Percentiles rank a stretch among this genome's conserved stretches.
Conservation (phyloP, 768 basidiomycete species). For the Leccinellum luteum region DNA sequence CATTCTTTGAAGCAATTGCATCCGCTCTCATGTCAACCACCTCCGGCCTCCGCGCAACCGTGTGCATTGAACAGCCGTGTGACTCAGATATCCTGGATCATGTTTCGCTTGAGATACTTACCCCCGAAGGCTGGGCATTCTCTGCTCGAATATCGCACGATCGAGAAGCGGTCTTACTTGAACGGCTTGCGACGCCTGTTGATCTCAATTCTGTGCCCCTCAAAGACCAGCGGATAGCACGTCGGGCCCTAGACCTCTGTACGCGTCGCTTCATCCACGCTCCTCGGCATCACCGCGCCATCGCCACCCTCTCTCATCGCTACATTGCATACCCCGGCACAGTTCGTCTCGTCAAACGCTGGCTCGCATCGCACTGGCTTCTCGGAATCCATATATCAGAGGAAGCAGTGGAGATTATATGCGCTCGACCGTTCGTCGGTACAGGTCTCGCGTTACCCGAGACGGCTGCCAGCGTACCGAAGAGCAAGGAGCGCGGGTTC, state of each 20-base stretch:
- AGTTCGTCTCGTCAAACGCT: constrained; percentile 85
- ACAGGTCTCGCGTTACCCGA: constrained; percentile 33
- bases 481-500: constrained; percentile 80
- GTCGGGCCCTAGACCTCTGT: constrained; percentile 58
- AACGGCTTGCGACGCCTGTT: constrained; percentile 53
- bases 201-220: constrained; percentile 8
- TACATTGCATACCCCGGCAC: constrained; percentile 80
- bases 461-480: constrained; percentile 50
- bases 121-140: constrained; percentile 86
- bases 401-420: constrained; percentile 84
- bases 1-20: constrained; percentile 84
- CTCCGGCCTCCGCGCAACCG: constrained; percentile 50
- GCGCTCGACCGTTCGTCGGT: constrained; percentile 75
- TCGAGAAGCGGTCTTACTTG: constrained; percentile 76
- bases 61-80: constrained; percentile 55
- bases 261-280: constrained; percentile 71
- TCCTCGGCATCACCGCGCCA: constrained; percentile 82
- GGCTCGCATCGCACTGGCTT: constrained; percentile 90
- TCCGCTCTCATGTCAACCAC: constrained; percentile 54
- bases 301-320: constrained; percentile 76
- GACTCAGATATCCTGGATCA: constrained; percentile 64
- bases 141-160: constrained; percentile 82
- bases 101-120: constrained; percentile 71
- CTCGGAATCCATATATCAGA: constrained; percentile 67
- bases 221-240: constrained; percentile 52